Base-by-base conservation (phyloP, 176 grass and related monocot genomes). In the Thinopyrum elongatum region DNA sequence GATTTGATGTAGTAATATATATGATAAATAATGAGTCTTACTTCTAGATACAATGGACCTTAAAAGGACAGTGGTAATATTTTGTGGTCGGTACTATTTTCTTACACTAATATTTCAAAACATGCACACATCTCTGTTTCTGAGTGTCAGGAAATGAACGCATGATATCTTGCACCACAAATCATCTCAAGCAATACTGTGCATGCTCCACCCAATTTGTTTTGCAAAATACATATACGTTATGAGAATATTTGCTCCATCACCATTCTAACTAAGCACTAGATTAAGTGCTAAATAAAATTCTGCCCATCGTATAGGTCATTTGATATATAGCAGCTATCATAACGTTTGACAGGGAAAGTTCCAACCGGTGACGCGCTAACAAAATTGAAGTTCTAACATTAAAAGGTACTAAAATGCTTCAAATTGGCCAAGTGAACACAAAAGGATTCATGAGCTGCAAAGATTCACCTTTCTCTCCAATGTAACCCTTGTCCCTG, bases 391-490 rank as follows among this genome's bases (percentile, higher is more conserved):
- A 36, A 36, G 35, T 19, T 67, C 6, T 19, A 81, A 51, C 3
- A 65, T 22, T 55, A 4, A 59, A 60, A n/a, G 22, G 8, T 21
- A n/a, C n/a, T n/a, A 44, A 46, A 36, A 3, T 71, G 5, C 22
- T 63, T 72, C 9, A 35, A 3, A 22, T 51, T 23, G 41, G 0
- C 65, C 8, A 64, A 46, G 21, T 25, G 29, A 8, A 57, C n/a
- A 3, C 0, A 51, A 11, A 80, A 42, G 21, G 25, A 33, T 79
- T 2, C 8, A 39, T 68, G 13, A 88, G 35, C 25, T 58, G 10
- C 11, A 46, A 70, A 71, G 11, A 44, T 26, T 26, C 61, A 92
- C 93, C 93, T 92, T 95, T 95, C 65, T 95, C 88, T 36, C 93
- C 93, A 66, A 95, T 92, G 57, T 90, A 95, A 33, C 93, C 90